These are phyloP conservation scores for Fusarium liriodendri DNA, from an alignment of 2,329 filamentous ascomycete genomes.

Conservation along the genomic window DNA sequence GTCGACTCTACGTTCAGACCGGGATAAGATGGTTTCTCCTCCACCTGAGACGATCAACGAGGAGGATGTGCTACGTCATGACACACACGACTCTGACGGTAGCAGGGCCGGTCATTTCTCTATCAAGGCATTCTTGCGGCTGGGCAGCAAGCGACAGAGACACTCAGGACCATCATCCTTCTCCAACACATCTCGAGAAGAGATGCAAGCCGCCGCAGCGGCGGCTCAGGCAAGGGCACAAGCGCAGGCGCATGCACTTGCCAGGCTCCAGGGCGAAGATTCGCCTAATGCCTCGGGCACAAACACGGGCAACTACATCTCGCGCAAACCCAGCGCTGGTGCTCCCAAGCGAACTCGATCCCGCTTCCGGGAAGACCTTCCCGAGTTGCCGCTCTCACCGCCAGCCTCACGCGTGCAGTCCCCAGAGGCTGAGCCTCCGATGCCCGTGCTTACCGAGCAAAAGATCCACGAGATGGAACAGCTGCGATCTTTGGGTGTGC, in stretches of 20 bases:
- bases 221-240: conserved; percentile 44
- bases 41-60: conserved; percentile 56
- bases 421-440: conserved; percentile 69
- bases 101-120: conserved; percentile 58
- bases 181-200: conserved; percentile 90
- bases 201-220: conserved; percentile 66
- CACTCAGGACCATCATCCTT: conserved; percentile 78
- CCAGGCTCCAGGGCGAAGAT: conserved; percentile 51
- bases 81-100: conserved; percentile 68
- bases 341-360: conserved; percentile 85
- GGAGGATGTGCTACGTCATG: conserved; percentile 62
- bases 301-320: conserved; percentile 41
- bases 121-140: conserved; percentile 82
- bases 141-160: conserved; percentile 70
- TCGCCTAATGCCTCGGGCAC: conserved; percentile 22
- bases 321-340: conserved; percentile 52
- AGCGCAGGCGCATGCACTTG: conserved; percentile 49
- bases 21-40: conserved; percentile 52
- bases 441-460: conserved; percentile 48
- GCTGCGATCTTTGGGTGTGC: conserved; percentile 43
- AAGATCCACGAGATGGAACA: conserved; percentile 41
- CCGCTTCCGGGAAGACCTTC: conserved; percentile 91
- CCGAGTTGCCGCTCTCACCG: conserved; percentile 86
- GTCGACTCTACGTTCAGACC: conserved; percentile 58
- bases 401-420: conserved; percentile 85